A percentile compares a stretch with the other conserved stretches of the same genome.
These are phyloP conservation scores for Ampelomyces quisqualis DNA, from an alignment of 2,329 filamentous ascomycete species.

Conservation along the genomic window DNA sequence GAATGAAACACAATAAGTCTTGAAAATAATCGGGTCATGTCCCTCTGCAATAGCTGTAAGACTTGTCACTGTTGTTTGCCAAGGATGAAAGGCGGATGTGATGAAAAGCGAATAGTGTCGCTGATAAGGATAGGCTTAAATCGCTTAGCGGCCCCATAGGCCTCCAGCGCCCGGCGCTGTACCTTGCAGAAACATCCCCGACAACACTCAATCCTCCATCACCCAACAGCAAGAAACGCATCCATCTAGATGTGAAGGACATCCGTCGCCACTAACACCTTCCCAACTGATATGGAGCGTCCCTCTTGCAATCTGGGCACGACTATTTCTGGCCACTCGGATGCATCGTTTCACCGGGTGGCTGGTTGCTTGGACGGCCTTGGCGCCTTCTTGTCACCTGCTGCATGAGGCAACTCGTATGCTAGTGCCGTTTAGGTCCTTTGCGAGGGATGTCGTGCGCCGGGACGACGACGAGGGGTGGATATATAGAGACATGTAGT, in stretches of 20 bases:
- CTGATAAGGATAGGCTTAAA: neutral
- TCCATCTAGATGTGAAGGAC: constrained; percentile 4
- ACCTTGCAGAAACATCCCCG: constrained; percentile 7
- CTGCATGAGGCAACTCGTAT: constrained; percentile 38
- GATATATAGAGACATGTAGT: neutral
- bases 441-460: constrained; percentile 15
- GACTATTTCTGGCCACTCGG: constrained; percentile 21
- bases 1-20: too few relatives aligned
- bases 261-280: constrained; percentile 15
- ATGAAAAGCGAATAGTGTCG: neutral
- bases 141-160: too few relatives aligned
- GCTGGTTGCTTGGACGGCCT: constrained; percentile 32
- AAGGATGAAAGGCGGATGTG: neutral
- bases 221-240: neutral
- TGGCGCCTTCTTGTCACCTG: constrained; percentile 41
- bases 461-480: neutral
- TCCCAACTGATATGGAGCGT: constrained; percentile 23
- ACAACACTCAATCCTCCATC: neutral
- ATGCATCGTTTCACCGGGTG: constrained; percentile 34
- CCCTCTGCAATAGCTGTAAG: too few relatives aligned
- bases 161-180: too few relatives aligned
- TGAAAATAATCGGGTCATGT: too few relatives aligned
- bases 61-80: too few relatives aligned
- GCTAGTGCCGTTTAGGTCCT: constrained; percentile 22
- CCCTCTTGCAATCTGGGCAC: constrained; percentile 15